Evolutionary conservation across 371 early-diverging fungal genomes (phyloP).

Genomic region (Fennellomyces sp.): DNA sequence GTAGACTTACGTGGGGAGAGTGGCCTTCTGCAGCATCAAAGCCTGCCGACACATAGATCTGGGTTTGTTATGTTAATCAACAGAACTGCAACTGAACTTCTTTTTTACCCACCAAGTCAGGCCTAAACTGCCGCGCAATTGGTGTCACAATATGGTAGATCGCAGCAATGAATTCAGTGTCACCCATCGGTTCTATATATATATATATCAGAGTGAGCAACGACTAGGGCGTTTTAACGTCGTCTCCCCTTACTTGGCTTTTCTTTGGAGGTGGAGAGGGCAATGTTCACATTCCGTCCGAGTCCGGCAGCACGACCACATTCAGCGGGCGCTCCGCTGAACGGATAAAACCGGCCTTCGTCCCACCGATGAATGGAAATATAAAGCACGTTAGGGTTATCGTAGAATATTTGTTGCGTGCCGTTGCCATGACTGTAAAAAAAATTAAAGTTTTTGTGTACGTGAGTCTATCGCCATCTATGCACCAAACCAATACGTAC

Average conservation of each 20-base stretch:
- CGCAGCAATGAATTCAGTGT: conserved; percentile 64
- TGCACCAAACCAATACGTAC: conserved; percentile 30
- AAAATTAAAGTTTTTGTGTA: not conserved
- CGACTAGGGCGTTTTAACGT: not conserved
- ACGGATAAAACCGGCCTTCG: conserved; percentile 61
- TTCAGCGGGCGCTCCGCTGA: conserved; percentile 56
- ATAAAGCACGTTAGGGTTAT: conserved; percentile 68
- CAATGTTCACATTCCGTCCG: conserved; percentile 64
- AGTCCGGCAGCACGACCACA: conserved; percentile 54
- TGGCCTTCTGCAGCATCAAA: conserved; percentile 71
- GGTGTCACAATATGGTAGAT: conserved; percentile 63
- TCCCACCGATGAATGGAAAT: conserved; percentile 72
- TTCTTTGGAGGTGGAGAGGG: conserved; percentile 45
- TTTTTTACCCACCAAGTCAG: conserved; percentile 52
- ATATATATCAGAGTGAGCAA: not conserved
- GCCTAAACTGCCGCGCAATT: conserved; percentile 58
- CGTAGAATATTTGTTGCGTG: conserved; percentile 64
- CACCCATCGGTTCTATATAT: conserved; percentile 58
- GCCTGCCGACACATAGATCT: conserved; percentile 67
- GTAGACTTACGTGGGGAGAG: conserved; percentile 54
- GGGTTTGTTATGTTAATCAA: no score
- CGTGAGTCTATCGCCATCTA: not conserved
- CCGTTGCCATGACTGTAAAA: conserved; percentile 61
- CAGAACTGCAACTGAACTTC: not conserved
- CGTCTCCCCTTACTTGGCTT: conserved; percentile 42